Conservation (phyloP, 2,329 filamentous ascomycete genomes). For the Juglanconis sp. region DNA sequence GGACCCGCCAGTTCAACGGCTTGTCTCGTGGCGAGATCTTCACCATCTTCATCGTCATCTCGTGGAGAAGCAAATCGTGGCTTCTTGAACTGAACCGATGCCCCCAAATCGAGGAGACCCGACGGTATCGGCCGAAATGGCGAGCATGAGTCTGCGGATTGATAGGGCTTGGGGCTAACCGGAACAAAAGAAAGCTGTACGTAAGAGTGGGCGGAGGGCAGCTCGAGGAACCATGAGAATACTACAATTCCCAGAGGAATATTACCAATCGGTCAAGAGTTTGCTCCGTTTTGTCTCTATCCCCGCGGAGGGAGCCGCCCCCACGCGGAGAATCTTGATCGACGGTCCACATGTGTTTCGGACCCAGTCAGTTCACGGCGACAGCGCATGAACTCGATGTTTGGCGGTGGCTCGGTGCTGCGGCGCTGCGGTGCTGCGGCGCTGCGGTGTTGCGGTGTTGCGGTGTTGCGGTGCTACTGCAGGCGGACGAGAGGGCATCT, state of each 20-base stretch:
- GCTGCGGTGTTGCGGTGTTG: background rate
- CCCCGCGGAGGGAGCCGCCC: background rate
- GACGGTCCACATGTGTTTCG: background rate
- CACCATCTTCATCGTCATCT: background rate
- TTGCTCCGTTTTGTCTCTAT: background rate
- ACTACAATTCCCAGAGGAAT: background rate
- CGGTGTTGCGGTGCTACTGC: background rate
- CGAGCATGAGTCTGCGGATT: too few relatives aligned
- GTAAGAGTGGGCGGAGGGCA: background rate
- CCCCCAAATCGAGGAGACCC: too few relatives aligned
- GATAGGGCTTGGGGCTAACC: too few relatives aligned
- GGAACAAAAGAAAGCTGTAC: background rate
- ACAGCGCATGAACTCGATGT: background rate
- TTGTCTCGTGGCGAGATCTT: background rate
- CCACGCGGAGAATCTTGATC: background rate
- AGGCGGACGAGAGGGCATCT: background rate
- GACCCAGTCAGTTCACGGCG: background rate
- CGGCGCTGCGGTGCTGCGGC: too few relatives aligned
- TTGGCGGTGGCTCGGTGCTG: background rate
- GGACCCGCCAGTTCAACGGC: background rate
- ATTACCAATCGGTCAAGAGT: background rate
- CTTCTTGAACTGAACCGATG: background rate
- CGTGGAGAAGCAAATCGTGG: background rate
- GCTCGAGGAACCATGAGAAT: too few relatives aligned
- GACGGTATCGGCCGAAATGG: too few relatives aligned